Percentiles rank a stretch among this genome's conserved stretches.
phyloP scores from a whole-genome alignment of 257 asterid species.

The Nicotiana noctiflora region DNA sequence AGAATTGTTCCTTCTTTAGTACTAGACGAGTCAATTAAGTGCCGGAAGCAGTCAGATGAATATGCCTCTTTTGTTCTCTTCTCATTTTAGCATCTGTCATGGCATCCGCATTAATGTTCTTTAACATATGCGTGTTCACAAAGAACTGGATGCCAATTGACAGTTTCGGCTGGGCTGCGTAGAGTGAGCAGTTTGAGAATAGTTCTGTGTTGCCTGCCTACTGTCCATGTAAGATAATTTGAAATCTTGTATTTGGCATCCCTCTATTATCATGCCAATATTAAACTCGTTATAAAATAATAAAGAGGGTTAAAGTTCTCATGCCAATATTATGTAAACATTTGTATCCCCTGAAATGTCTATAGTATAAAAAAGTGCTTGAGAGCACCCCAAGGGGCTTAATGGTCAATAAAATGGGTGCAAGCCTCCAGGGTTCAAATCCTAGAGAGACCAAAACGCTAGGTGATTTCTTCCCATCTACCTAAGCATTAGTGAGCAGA shows the following conservation, averaged over 20 bases:
- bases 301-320: too few species aligned
- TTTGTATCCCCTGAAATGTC: too few species aligned
- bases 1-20: background rate
- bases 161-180: background rate
- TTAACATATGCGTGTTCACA: background rate
- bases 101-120: background rate
- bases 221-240: background rate
- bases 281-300: too few species aligned
- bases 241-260: background rate
- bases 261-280: background rate
- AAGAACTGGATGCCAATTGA: background rate
- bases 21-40: background rate
- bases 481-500: background rate
- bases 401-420: too few species aligned
- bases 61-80: background rate
- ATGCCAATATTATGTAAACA: too few species aligned
- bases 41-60: background rate
- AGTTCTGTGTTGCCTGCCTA: background rate
- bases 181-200: background rate
- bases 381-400: too few species aligned
- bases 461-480: background rate
- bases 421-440: too few species aligned
- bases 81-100: background rate
- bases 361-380: too few species aligned
- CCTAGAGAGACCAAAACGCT: too few species aligned